Evolutionary conservation across 2,329 filamentous ascomycete genomes (phyloP), one percentile per base, ranked within the genome.

Genomic region (Zopfia rhizophila): DNA sequence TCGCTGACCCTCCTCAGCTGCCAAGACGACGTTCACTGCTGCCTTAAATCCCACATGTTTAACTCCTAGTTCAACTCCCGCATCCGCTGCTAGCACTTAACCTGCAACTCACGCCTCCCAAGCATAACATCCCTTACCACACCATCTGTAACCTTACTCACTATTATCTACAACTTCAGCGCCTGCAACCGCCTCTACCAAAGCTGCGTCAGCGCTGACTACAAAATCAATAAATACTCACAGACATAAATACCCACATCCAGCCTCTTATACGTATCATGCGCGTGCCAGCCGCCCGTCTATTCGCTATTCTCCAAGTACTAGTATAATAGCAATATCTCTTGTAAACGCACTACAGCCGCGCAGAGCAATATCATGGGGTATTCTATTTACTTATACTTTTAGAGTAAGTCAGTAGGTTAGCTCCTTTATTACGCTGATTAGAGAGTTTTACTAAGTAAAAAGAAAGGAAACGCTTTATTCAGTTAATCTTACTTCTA

Each of bases 251-350:
- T 43, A 24, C 45, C 45, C 16, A 33, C 36, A 12, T 46, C 43
- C 4, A 46, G 35, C 27, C n/a, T 46, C 5, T 46, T 37, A 16
- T 46, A 38, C 31, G 12, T 43, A 5, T 43, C 38, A 14, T 43
- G 38, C 28, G 24, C 27, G 4, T 48, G 45, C 32, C 38, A 48
- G 32, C 45, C 45, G 6, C 38, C 45, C 2, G 31, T 48, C 18
- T 48, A 48, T 33, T 48, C 45, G 30, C 45, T 43, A 5, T 23
- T 48, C 21, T 48, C 45, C n/a, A 32, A 48, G 19, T 48, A 32
- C 38, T 38, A 42, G 44, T 47, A 41, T 21, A 47, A 47, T 29
- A 38, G 44, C 5, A 47, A 47, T 18, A 42, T 47, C 8, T 47
- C 44, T 14, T 47, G 37, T 37, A 47, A 36, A 18, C 7, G 44